Percentiles rank a stretch among this genome's conserved stretches.
phyloP scores from a whole-genome alignment of 192 early-diverging fungal genomes.

The Backusella circina region DNA sequence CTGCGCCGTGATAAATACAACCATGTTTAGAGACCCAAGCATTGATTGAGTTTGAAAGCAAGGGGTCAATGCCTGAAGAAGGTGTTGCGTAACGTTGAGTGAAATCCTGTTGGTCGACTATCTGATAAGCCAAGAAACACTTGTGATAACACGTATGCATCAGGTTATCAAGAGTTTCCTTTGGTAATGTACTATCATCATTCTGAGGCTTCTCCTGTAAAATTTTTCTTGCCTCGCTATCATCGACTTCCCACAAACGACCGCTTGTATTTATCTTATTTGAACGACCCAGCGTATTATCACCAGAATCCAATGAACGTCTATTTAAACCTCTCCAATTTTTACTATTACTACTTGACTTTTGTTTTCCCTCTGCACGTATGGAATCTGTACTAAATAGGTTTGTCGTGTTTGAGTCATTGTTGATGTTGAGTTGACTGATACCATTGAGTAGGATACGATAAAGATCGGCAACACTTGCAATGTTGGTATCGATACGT shows the following conservation, averaged over 20 bases:
- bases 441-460: constrained; percentile 38
- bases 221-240: constrained; percentile 33
- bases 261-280: constrained; percentile 11
- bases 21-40: constrained; percentile 42
- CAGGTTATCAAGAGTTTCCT: constrained; percentile 27
- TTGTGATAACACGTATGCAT: constrained; percentile 33
- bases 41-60: constrained; percentile 38
- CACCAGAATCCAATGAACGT: not conserved
- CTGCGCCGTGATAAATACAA: constrained; percentile 30
- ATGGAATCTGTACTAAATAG: constrained; percentile 37
- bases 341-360: not conserved
- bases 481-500: constrained; percentile 41
- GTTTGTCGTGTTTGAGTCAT: constrained; percentile 30
- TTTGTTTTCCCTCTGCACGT: not conserved
- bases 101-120: constrained; percentile 31
- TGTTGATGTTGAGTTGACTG: constrained; percentile 41
- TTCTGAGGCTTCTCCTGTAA: constrained; percentile 26
- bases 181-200: constrained; percentile 19
- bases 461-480: constrained; percentile 40
- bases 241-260: constrained; percentile 37
- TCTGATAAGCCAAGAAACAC: constrained; percentile 38
- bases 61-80: constrained; percentile 22
- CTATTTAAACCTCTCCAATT: not conserved
- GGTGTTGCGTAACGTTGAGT: constrained; percentile 14
- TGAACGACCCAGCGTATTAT: not conserved